phyloP scores from a whole-genome alignment of 2,329 filamentous ascomycete genomes.

The Plenodomus biglobosus region DNA sequence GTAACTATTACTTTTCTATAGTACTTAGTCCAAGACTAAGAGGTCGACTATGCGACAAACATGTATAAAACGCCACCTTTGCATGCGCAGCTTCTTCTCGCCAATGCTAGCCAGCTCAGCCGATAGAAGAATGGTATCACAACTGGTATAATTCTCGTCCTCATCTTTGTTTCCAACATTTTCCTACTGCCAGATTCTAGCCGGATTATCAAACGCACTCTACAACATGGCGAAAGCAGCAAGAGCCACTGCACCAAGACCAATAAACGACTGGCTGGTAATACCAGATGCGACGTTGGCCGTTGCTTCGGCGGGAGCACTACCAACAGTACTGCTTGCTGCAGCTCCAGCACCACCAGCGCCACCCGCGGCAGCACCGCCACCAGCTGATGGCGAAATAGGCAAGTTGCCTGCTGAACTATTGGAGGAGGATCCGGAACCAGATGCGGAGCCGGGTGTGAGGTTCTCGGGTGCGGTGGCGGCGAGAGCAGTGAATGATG shows the following conservation, averaged over 20 bases:
- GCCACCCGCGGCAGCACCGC: not conserved
- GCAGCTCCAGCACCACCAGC: not conserved
- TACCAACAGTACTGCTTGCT: slow-evolving; percentile 12
- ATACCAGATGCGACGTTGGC: slow-evolving; percentile 29
- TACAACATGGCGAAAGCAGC: slow-evolving; percentile 34
- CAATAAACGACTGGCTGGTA: slow-evolving; percentile 26
- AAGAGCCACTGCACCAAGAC: slow-evolving; percentile 28
- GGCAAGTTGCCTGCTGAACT: slow-evolving; percentile 6
- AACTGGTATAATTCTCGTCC: slow-evolving; percentile 3
- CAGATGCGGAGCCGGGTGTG: slow-evolving; percentile 42
- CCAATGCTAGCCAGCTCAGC: slow-evolving; percentile 21
- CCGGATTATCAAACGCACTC: not conserved
- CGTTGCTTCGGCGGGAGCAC: slow-evolving; percentile 27
- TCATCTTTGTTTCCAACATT: not conserved
- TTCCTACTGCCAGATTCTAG: not conserved
- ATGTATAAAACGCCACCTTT: slow-evolving; percentile 7
- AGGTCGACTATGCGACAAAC: not conserved
- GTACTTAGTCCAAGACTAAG: not conserved
- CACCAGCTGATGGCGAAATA: slow-evolving; percentile 8
- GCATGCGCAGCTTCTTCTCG: slow-evolving; percentile 6
- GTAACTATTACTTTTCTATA: not conserved
- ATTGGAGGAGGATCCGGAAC: slow-evolving; percentile 7
- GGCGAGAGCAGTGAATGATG: slow-evolving; percentile 42
- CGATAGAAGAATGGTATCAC: slow-evolving; percentile 26
- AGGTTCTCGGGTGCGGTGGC: slow-evolving; percentile 46